Conservation (phyloP, 2,329 filamentous ascomycete species). For the Pleurostoma richardsiae region DNA sequence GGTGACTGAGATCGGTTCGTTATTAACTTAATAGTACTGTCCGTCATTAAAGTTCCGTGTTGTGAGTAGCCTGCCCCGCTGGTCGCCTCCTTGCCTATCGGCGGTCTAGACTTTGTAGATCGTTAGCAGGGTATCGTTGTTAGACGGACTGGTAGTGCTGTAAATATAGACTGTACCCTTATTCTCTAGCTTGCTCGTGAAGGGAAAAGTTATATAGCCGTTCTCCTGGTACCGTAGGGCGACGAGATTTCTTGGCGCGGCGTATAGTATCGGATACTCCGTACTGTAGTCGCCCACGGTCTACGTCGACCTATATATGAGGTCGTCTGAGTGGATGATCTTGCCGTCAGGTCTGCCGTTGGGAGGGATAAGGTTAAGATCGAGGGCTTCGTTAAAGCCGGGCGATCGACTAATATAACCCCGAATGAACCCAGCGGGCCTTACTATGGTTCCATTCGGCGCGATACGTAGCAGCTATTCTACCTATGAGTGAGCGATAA, state of each 20-base stretch:
- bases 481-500: constrained; percentile 72
- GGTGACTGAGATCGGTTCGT: constrained; percentile 44
- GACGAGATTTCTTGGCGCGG: constrained; percentile 55
- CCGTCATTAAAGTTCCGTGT: constrained; percentile 83
- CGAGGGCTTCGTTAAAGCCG: constrained; percentile 51
- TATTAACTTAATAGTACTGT: constrained; percentile 78
- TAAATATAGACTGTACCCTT: constrained; percentile 69
- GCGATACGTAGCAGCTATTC: constrained; percentile 69
- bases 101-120: constrained; percentile 74
- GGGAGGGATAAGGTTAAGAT: constrained; percentile 58
- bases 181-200: constrained; percentile 55
- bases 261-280: constrained; percentile 56
- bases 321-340: constrained; percentile 39
- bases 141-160: constrained; percentile 56
- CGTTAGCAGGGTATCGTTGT: constrained; percentile 27
- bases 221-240: constrained; percentile 69
- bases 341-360: constrained; percentile 41
- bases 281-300: constrained; percentile 50
- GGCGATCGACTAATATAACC: constrained; percentile 45
- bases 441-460: constrained; percentile 69
- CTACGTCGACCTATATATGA: constrained; percentile 61
- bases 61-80: constrained; percentile 68
- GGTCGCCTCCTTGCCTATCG: constrained; percentile 75
- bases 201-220: constrained; percentile 62
- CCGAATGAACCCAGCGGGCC: constrained; percentile 66